phyloP scores from a whole-genome alignment of 768 basidiomycete genomes.

The Pisolithus tinctorius region DNA sequence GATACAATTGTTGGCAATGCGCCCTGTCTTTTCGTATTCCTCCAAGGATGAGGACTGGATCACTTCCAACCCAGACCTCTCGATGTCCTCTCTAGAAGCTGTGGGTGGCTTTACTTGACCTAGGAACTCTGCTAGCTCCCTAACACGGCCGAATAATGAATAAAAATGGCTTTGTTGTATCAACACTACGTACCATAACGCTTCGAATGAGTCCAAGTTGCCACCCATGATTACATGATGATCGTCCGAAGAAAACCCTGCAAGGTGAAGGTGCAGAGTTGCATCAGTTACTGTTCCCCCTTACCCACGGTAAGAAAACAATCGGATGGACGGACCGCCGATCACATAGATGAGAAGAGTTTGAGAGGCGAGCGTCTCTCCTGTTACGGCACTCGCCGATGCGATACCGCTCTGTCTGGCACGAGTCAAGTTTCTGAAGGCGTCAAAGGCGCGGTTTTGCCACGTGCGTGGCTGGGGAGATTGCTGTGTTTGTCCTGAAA shows the following conservation, averaged over 20 bases:
- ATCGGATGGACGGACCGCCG: slow-evolving; percentile 44
- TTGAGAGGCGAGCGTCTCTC: slow-evolving; percentile 35
- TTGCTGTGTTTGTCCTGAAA: neutral
- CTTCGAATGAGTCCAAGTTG: slow-evolving; percentile 73
- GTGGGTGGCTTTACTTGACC: slow-evolving; percentile 82
- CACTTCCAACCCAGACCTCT: slow-evolving; percentile 72
- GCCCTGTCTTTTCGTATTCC: slow-evolving; percentile 53
- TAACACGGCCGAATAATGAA: slow-evolving; percentile 16
- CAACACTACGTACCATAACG: slow-evolving; percentile 51
- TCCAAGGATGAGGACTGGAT: slow-evolving; percentile 48
- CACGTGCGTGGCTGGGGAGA: slow-evolving; percentile 36
- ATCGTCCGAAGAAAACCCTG: slow-evolving; percentile 89
- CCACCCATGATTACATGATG: slow-evolving; percentile 85
- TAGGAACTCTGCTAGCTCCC: slow-evolving; percentile 78
- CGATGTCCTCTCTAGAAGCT: slow-evolving; percentile 78
- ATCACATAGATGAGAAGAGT: slow-evolving; percentile 91
- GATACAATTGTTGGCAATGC: slow-evolving; percentile 67
- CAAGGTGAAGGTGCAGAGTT: neutral
- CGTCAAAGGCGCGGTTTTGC: slow-evolving; percentile 59
- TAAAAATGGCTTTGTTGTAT: neutral
- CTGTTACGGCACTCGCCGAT: neutral
- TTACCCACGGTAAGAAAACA: neutral
- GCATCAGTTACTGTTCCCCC: slow-evolving; percentile 1
- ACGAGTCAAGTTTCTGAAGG: slow-evolving; percentile 48
- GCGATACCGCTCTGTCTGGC: slow-evolving; percentile 19